phyloP scores from a whole-genome alignment of 768 basidiomycete genomes.

The Suillus placidus region DNA sequence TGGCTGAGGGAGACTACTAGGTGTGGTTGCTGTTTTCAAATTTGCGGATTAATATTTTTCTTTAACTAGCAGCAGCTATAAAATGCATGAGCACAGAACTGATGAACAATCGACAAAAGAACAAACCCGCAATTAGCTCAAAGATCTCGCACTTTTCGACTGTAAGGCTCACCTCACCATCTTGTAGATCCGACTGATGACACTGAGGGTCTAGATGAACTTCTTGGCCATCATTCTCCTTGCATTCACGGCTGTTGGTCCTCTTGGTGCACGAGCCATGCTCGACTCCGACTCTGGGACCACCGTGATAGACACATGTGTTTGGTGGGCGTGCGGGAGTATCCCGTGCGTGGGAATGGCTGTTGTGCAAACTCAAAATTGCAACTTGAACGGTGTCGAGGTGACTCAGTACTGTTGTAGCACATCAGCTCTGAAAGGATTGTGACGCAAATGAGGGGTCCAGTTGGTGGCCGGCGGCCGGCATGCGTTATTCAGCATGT shows the following conservation, averaged over 20 bases:
- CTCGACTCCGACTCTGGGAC: too few relatives aligned
- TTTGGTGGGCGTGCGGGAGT: slow-evolving; percentile 11
- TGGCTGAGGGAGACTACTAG: not conserved
- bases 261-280: not conserved
- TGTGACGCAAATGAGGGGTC: not conserved
- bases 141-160: not conserved
- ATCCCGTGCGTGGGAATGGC: not conserved
- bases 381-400: not conserved
- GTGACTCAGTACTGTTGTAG: slow-evolving; percentile 4
- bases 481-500: slow-evolving; percentile 45
- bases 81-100: not conserved
- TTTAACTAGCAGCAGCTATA: not conserved
- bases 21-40: not conserved
- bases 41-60: not conserved
- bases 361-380: fast-evolving
- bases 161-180: not conserved
- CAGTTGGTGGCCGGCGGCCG: not conserved
- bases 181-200: not conserved
- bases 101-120: not conserved
- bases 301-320: not conserved
- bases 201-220: not conserved
- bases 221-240: not conserved
- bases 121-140: not conserved
- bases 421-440: too few relatives aligned
- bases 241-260: not conserved